These are phyloP conservation scores for Microdochium nivale DNA, from an alignment of 2,329 filamentous ascomycete species.

Conservation along the genomic window DNA sequence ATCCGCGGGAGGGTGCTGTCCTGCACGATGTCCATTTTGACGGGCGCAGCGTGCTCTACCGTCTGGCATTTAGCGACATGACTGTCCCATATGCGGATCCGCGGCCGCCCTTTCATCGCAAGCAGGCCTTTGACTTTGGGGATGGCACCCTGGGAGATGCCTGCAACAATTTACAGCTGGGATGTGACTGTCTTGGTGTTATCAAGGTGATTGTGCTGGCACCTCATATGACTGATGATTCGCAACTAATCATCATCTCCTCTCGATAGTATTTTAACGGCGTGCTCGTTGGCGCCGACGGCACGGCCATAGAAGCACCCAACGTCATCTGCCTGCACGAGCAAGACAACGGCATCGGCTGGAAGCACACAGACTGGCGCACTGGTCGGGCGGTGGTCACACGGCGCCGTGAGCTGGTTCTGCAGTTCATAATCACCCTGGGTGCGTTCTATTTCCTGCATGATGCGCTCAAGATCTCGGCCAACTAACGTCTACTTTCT, in stretches of 20 bases:
- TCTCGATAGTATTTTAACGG: slow-evolving; percentile 45
- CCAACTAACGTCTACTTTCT: too few species aligned
- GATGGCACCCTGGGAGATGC: slow-evolving; percentile 59
- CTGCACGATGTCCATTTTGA: slow-evolving; percentile 66
- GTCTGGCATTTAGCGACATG: slow-evolving; percentile 62
- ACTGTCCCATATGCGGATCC: slow-evolving; percentile 61
- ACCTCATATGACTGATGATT: too few species aligned
- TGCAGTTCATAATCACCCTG: slow-evolving; percentile 62
- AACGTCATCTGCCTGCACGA: slow-evolving; percentile 63
- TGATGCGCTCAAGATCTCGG: too few species aligned
- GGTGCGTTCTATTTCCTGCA: slow-evolving; percentile 26
- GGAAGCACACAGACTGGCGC: slow-evolving; percentile 66
- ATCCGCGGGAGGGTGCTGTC: slow-evolving; percentile 60
- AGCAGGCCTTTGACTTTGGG: slow-evolving; percentile 65
- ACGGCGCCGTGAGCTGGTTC: slow-evolving; percentile 51
- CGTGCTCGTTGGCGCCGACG: slow-evolving; percentile 42
- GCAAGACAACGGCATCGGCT: slow-evolving; percentile 61
- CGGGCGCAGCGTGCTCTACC: slow-evolving; percentile 55
- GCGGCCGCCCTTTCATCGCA: slow-evolving; percentile 56
- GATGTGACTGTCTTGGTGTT: slow-evolving; percentile 62
- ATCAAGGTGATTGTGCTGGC: slow-evolving; percentile 30
- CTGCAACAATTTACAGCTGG: slow-evolving; percentile 59
- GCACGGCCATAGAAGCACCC: slow-evolving; percentile 39
- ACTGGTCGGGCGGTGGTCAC: slow-evolving; percentile 52
- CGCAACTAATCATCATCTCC: not conserved